Evolutionary conservation across 805 yeast species (phyloP).

Genomic region (Candida schatavii): DNA sequence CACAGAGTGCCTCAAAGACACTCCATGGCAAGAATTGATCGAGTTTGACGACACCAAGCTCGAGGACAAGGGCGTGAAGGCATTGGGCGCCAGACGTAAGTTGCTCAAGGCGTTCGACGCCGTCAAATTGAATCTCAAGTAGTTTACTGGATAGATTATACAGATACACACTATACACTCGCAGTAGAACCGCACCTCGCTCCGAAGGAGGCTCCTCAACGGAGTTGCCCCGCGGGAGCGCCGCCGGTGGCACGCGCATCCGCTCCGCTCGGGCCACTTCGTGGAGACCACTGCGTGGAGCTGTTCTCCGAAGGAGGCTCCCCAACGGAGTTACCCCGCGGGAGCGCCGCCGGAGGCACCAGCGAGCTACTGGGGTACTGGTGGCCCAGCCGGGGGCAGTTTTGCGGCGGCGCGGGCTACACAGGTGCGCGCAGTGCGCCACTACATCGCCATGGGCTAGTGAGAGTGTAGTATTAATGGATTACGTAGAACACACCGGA

Average conservation of each 20-base stretch:
- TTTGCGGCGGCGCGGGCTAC: too few relatives aligned
- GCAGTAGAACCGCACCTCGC: background rate
- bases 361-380: background rate
- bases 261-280: constrained; percentile 3
- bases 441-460: too few relatives aligned
- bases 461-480: too few relatives aligned
- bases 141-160: constrained; percentile 7
- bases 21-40: constrained; percentile 78
- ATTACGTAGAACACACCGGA: background rate
- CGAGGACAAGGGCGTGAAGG: constrained; percentile 80
- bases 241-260: background rate
- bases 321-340: background rate
- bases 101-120: constrained; percentile 86
- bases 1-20: constrained; percentile 74
- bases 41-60: constrained; percentile 65
- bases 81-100: constrained; percentile 94
- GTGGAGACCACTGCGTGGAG: constrained; percentile 3
- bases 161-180: constrained; percentile 1
- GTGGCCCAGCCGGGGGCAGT: background rate
- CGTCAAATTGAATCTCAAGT: constrained; percentile 42
- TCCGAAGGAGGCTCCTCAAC: background rate
- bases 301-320: background rate
- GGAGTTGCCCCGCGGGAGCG: background rate
- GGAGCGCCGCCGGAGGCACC: background rate
- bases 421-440: too few relatives aligned